Evolutionary conservation across 805 yeast species (phyloP), one percentile per base, ranked within the genome.

Genomic region (Schwanniomyces yamadae): DNA sequence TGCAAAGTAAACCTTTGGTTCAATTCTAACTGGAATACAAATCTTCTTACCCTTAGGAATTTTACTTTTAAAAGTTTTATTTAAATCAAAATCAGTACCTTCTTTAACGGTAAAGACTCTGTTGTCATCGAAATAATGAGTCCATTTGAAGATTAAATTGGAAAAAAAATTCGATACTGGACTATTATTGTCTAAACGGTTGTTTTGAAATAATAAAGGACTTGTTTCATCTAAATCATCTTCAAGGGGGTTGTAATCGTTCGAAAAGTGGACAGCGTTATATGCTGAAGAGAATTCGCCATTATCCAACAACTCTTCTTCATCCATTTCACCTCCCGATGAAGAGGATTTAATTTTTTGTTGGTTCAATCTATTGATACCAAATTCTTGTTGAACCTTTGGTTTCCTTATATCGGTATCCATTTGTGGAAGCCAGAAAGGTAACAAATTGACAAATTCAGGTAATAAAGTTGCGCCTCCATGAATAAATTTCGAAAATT

Each of bases 371-470:
- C 84, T 72, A 41, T 77, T 75, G 49, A 84, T 83, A 46, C 88
- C 88, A 47, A 75, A 77, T 44, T 69, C 71, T 41, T 73, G 78
- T 46, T 73, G 69, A 18, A 61, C 57, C 50, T 78, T 78, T 18
- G 97, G 97, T 60, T 93, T 93, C 56, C 95, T 80, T 49, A 93
- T 93, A 57, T 93, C 99, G 31, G 83, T 83, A 47, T 78, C 85
- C 99, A 93, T 93, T 65, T 93, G 99, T 8, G 98, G 96, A 44
- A 81, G 72, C 99, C 99, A 93, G 66, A 87, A 93, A 36, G 99
- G 99, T 55, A 93, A 82, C 46, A 87, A 73, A 34, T 81, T 76
- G 26, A 89, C 88, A 59, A 73, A 78, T 28, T 88, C 91, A 12
- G 96, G 91, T 46, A 93, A 66, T 52, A 93, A 67, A n/a, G 93